phyloP scores from a whole-genome alignment of 2,329 filamentous ascomycete species.

The Diaporthe longicolla region DNA sequence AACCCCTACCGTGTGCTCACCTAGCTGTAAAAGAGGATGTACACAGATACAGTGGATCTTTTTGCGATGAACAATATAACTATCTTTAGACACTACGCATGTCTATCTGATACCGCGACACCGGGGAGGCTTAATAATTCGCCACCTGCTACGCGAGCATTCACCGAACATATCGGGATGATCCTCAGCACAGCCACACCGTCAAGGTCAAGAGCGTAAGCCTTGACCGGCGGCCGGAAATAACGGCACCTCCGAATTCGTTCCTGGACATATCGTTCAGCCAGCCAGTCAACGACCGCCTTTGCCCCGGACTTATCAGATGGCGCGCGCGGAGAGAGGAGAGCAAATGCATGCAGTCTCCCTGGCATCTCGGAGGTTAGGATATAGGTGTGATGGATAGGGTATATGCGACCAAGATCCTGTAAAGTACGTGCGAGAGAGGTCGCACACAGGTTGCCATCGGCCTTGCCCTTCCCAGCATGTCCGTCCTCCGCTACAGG shows the following conservation, averaged over 20 bases:
- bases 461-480: neutral
- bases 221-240: slow-evolving; percentile 8
- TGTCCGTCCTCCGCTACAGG: neutral
- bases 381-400: neutral
- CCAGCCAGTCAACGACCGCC: neutral
- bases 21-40: too few relatives aligned
- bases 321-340: neutral
- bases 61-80: neutral
- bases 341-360: neutral
- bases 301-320: neutral
- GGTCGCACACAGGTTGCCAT: neutral
- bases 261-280: too few relatives aligned
- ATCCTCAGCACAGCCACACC: slow-evolving; percentile 14
- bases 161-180: slow-evolving; percentile 4
- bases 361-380: neutral
- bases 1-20: too few relatives aligned
- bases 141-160: neutral
- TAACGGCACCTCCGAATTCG: neutral
- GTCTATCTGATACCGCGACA: slow-evolving; percentile 4
- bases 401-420: neutral
- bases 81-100: slow-evolving; percentile 21
- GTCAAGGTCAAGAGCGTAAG: slow-evolving; percentile 1
- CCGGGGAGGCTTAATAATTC: neutral
- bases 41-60: neutral
- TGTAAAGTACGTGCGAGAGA: neutral